These are phyloP conservation scores for Hyphopichia burtonii DNA, from an alignment of 1,139 yeast genomes.

Conservation along the genomic window DNA sequence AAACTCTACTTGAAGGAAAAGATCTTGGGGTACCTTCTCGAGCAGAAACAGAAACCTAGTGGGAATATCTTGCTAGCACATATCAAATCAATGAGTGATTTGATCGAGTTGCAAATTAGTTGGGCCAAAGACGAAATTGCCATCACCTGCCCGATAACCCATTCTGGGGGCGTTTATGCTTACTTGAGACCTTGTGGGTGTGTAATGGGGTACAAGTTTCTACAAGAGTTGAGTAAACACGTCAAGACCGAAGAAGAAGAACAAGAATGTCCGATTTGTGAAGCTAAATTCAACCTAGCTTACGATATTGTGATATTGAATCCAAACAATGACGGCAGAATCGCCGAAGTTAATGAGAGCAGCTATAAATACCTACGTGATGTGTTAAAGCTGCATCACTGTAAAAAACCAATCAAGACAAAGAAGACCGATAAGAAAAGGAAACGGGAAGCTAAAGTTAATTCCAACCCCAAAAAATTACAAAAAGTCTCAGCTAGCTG, in stretches of 20 bases:
- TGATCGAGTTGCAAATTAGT: constrained; percentile 24
- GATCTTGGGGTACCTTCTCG: constrained; percentile 51
- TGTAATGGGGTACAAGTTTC: constrained; percentile 25
- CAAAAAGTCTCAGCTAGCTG: too few relatives aligned
- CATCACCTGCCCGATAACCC: constrained; percentile 54
- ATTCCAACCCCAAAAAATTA: neutral
- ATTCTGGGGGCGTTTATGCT: constrained; percentile 23
- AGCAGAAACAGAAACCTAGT: constrained; percentile 26
- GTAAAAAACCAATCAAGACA: constrained; percentile 39
- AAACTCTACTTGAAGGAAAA: constrained; percentile 67
- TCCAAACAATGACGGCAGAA: constrained; percentile 15
- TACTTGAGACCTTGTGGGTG: constrained; percentile 45
- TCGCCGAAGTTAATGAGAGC: constrained; percentile 32
- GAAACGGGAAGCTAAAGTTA: constrained; percentile 13
- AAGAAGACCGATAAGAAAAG: constrained; percentile 13
- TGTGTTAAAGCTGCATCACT: constrained; percentile 41
- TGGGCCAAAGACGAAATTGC: constrained; percentile 22
- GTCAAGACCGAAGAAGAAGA: constrained; percentile 7
- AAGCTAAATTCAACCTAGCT: constrained; percentile 16
- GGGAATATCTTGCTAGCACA: constrained; percentile 31
- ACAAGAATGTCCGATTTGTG: constrained; percentile 36
- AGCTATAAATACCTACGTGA: constrained; percentile 33
- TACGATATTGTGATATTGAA: constrained; percentile 35
- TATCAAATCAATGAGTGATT: constrained; percentile 35
- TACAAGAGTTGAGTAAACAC: constrained; percentile 16